Evolutionary conservation across 2,329 filamentous ascomycete species (phyloP), one percentile per base, ranked within the genome.

Genomic region (Zymoseptoria tritici): DNA sequence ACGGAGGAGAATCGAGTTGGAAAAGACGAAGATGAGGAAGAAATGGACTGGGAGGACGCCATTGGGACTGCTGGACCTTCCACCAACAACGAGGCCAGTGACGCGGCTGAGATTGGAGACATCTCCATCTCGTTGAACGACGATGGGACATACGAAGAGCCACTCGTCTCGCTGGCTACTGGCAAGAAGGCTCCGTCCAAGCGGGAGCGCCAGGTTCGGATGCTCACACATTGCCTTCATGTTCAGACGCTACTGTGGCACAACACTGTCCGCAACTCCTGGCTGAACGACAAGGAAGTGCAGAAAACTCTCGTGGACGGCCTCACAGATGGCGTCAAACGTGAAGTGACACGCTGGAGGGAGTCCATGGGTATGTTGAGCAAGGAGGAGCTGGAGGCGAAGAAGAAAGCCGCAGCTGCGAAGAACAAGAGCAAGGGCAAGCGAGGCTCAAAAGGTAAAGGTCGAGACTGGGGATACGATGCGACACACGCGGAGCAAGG

Each of bases 161-260:
- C 75, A 11, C 61, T 77, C 66, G 73, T 77, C 67, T 66, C 74
- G 70, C 67, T 77, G 66, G 53, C 71, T 21, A 64, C 68, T 75
- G 74, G 77, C 19, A 96, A 90, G 74, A 96, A 93, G 71, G 92
- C 91, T 0, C 89, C 90, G 0, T 88, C 89, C 2, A 96, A 96
- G 75, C 84, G 88, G 26, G 91, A 97, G 71, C 85, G 90, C 56
- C 83, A 85, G 61, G 88, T 93, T 58, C 83, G 94, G 24, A 83
- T 86, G 36, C 81, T 86, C 3, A 91, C 91, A 0, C 94, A 99
- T 74, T 89, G 90, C 67, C 81, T 96, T 66, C 94, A 99, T 74
- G 91, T 97, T 1, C 86, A 95, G 71, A 84, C 86, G 56, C 78
- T 99, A 16, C 81, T 99, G 61, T 97, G 88, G 81, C 92, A 97